These are phyloP conservation scores for Lathyrus tuberosus DNA, from an alignment of 306 rosid genomes.

Conservation along the genomic window DNA sequence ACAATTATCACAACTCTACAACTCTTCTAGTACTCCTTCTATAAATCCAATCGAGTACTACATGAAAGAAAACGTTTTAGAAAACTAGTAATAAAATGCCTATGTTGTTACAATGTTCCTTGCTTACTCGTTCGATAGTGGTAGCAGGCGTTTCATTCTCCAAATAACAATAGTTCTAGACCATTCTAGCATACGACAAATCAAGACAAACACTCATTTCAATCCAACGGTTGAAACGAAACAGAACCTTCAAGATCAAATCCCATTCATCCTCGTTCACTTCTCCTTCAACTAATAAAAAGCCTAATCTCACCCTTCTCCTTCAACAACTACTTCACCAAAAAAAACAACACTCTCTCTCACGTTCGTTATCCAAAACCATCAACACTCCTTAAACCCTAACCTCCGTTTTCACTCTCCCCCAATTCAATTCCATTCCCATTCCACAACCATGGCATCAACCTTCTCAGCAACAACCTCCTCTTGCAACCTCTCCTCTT, in stretches of 20 bases:
- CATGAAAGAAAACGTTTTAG: too few relatives aligned
- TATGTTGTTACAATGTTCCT: too few relatives aligned
- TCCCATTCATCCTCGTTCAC: background rate
- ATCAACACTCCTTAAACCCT: slow-evolving; percentile 35
- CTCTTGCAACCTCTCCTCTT: slow-evolving; percentile 63
- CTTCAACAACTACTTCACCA: background rate
- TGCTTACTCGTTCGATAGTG: background rate
- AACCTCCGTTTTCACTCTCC: background rate
- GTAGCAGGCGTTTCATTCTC: background rate
- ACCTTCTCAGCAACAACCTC: slow-evolving; percentile 71
- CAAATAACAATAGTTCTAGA: slow-evolving; percentile 40
- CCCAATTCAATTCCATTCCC: background rate
- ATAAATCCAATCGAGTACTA: too few relatives aligned
- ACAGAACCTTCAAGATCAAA: slow-evolving; percentile 50
- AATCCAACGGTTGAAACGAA: slow-evolving; percentile 45
- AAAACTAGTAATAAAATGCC: too few relatives aligned
- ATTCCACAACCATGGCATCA: slow-evolving; percentile 64
- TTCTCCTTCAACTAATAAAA: slow-evolving; percentile 18
- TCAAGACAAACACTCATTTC: slow-evolving; percentile 9
- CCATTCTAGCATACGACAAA: slow-evolving; percentile 23
- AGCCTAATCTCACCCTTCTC: slow-evolving; percentile 37
- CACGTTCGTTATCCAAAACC: slow-evolving; percentile 34
- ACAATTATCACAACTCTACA: too few relatives aligned
- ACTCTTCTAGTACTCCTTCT: too few relatives aligned
- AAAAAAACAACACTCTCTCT: too few relatives aligned